phyloP scores from a whole-genome alignment of 2,329 filamentous ascomycete genomes.

The Fusarium metavorans region DNA sequence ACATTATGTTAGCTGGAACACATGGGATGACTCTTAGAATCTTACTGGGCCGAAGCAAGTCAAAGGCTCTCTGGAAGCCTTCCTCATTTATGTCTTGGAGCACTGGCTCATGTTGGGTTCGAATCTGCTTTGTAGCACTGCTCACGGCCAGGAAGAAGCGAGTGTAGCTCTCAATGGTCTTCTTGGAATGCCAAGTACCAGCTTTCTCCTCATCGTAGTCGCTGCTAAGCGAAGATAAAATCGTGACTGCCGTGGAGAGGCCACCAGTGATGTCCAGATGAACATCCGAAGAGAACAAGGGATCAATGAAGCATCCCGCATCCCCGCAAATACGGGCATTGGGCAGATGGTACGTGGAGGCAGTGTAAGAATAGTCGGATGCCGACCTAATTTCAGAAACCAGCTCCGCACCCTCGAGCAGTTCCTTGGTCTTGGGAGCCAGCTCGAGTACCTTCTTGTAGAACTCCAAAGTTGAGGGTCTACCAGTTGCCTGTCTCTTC shows the following conservation, averaged over 20 bases:
- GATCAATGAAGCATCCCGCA: constrained; percentile 63
- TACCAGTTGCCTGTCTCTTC: constrained; percentile 49
- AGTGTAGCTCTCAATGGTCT: constrained; percentile 59
- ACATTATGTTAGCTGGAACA: neutral
- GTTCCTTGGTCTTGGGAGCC: constrained; percentile 43
- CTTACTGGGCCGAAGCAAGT: constrained; percentile 54
- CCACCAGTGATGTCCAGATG: constrained; percentile 58
- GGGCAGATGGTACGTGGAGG: constrained; percentile 55
- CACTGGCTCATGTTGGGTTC: constrained; percentile 51
- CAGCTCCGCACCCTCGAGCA: constrained; percentile 50
- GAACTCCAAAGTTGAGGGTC: constrained; percentile 43
- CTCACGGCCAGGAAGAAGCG: constrained; percentile 55
- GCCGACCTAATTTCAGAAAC: constrained; percentile 54
- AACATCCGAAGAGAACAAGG: constrained; percentile 61
- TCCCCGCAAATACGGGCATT: constrained; percentile 58
- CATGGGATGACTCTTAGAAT: neutral
- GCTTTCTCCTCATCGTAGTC: constrained; percentile 53
- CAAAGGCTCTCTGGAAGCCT: constrained; percentile 58
- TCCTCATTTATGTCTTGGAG: constrained; percentile 57
- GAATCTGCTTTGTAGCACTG: constrained; percentile 54
- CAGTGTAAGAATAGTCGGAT: constrained; percentile 62
- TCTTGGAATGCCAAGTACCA: constrained; percentile 57
- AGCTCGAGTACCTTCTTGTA: constrained; percentile 51
- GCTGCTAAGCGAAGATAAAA: constrained; percentile 53
- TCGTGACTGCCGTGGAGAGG: constrained; percentile 59